phyloP scores from a whole-genome alignment of 176 grass and related monocot genomes.

The Paspalum vaginatum region DNA sequence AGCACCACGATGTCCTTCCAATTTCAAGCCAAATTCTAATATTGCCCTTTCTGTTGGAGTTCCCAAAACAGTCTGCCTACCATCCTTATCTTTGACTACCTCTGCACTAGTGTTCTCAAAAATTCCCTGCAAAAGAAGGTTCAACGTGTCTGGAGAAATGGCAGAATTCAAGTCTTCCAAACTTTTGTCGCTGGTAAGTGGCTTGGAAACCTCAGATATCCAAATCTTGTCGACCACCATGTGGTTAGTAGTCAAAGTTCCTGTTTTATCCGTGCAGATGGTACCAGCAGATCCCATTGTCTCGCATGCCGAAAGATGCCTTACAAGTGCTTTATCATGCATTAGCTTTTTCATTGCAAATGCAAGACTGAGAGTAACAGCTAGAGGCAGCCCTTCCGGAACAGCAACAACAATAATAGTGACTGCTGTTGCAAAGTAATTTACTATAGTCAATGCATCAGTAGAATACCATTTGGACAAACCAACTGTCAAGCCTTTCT shows the following conservation, averaged over 20 bases:
- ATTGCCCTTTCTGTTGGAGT: conserved; percentile 90
- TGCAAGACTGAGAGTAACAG: conserved; percentile 96
- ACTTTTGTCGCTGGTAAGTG: conserved; percentile 44
- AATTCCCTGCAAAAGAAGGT: conserved; percentile 70
- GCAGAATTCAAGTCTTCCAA: conserved; percentile 57
- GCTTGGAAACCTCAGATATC: conserved; percentile 74
- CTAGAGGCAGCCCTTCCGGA: conserved; percentile 91
- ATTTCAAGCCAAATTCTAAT: conserved; percentile 78
- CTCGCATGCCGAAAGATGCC: conserved; percentile 89
- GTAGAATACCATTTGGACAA: conserved; percentile 74
- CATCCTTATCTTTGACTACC: conserved; percentile 81
- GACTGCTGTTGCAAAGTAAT: conserved; percentile 89
- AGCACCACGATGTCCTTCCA: conserved; percentile 51
- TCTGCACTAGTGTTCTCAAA: conserved; percentile 92
- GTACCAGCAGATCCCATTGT: conserved; percentile 92
- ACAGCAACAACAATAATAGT: conserved; percentile 99
- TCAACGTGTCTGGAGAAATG: conserved; percentile 57
- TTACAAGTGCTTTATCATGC: conserved; percentile 90
- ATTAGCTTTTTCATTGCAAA: conserved; percentile 99
- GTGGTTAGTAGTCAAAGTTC: conserved; percentile 94
- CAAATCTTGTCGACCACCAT: conserved; percentile 96
- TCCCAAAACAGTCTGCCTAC: conserved; percentile 69
- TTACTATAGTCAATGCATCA: conserved; percentile 81
- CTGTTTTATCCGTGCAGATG: conserved; percentile 99
- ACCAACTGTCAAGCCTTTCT: conserved; percentile 59